Conservation (phyloP, 495 filamentous ascomycete genomes). For the Barbatosphaeria neglecta region DNA sequence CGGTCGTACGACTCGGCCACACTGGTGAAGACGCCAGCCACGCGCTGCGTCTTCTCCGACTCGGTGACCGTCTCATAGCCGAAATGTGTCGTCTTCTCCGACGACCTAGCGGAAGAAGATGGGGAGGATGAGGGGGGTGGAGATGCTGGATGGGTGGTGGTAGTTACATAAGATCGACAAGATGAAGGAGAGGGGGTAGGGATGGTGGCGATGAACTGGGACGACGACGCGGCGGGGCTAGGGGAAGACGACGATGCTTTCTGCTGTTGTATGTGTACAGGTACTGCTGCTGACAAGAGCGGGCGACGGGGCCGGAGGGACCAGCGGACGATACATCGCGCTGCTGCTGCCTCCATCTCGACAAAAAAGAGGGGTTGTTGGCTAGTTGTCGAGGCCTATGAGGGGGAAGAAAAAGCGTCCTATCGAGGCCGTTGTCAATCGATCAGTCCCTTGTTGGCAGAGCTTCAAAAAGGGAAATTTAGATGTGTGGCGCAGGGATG, state of each 20-base stretch:
- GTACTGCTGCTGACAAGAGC: neutral
- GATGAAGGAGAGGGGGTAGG: too few relatives aligned
- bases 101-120: conserved; percentile 12
- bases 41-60: conserved; percentile 55
- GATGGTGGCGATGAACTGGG: too few relatives aligned
- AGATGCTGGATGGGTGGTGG: conserved; percentile 1
- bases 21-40: conserved; percentile 86
- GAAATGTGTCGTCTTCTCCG: conserved; percentile 72
- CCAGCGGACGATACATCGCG: neutral
- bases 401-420: neutral
- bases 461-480: neutral
- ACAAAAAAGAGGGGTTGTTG: neutral
- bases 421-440: neutral
- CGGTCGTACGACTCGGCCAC: conserved; percentile 83
- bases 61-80: conserved; percentile 83
- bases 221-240: too few relatives aligned
- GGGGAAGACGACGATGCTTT: too few relatives aligned
- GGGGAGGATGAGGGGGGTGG: conserved; percentile 10
- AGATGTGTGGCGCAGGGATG: neutral
- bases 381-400: neutral
- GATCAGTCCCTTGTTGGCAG: too few relatives aligned
- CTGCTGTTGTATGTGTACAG: neutral
- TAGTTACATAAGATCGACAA: neutral
- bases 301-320: neutral
- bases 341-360: neutral